Conservation (phyloP, 1,284 basidiomycete species). For the Malassezia brasiliensis region DNA sequence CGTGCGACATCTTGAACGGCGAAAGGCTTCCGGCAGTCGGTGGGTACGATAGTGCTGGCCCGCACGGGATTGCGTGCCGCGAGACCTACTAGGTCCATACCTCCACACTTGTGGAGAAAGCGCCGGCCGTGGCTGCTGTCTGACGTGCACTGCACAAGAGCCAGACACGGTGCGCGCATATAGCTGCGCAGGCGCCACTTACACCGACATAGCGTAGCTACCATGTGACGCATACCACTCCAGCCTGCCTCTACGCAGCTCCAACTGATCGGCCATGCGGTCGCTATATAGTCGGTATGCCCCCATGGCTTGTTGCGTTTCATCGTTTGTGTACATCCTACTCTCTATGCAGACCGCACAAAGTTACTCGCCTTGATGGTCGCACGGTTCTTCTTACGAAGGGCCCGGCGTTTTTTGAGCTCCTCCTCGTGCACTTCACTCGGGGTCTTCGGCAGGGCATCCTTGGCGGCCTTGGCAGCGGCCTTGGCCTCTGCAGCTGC, state of each 20-base stretch:
- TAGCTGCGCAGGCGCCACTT: too few species aligned
- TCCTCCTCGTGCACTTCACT: slow-evolving; percentile 1
- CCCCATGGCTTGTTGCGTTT: too few species aligned
- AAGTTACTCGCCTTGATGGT: slow-evolving; percentile 42
- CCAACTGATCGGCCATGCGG: too few species aligned
- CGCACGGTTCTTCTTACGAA: slow-evolving; percentile 33
- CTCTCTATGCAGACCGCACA: slow-evolving; percentile 25
- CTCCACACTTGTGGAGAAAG: neutral
- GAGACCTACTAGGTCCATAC: neutral
- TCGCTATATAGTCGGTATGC: too few species aligned
- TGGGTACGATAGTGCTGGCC: slow-evolving; percentile 10
- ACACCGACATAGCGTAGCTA: too few species aligned
- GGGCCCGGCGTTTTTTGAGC: slow-evolving; percentile 4
- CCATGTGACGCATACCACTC: too few species aligned
- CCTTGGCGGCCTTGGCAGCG: slow-evolving; percentile 18
- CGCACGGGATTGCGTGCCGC: slow-evolving; percentile 6
- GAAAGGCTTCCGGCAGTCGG: neutral
- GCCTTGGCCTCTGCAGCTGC: neutral
- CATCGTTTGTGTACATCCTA: neutral
- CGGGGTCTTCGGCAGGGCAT: slow-evolving; percentile 20
- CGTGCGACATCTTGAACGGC: slow-evolving; percentile 48
- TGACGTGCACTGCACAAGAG: too few species aligned
- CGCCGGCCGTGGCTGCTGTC: too few species aligned
- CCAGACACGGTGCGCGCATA: too few species aligned
- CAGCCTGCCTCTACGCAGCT: too few species aligned